Evolutionary conservation across 2,329 filamentous ascomycete species (phyloP), one percentile per base, ranked within the genome.

Genomic region (Colletotrichum shisoi): DNA sequence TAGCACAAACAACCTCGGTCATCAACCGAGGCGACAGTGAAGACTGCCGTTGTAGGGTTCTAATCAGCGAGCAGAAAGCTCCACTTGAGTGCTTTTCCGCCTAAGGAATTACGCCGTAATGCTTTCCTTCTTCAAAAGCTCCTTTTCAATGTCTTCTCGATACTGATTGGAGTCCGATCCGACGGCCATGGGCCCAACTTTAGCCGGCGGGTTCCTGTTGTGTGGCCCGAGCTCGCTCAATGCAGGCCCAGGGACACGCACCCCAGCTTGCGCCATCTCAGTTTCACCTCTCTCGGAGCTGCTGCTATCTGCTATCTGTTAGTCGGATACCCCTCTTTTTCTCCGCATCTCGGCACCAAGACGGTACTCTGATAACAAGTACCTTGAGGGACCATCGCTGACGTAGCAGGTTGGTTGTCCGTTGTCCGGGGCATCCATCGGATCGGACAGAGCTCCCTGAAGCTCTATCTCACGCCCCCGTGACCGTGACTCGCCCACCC

Each of bases 401-500:
- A 64, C 61, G 61, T 68, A 65, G 44, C 61, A 27, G 53, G 64
- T 59, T 63, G 58, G 9, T n/a, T n/a, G n/a, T 8, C 31, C 31
- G 31, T 34, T 34, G 31, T 67, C 48, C 15, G 24, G 61, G 61
- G 54, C 46, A 59, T 19, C 54, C 57, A 56, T 51, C 37, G 51
- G 27, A 56, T 51, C 37, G 51, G 27, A 49, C 21, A 21, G 34
- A 62, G 40, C 60, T 49, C 45, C 57, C 27, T 24, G 45, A 24
- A 63, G 61, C 54, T 67, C 56, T 51, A 44, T 65, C 44, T 60
- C 54, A 60, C 60, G 65, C 61, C 65, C 37, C 48, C 49, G 49
- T 60, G 37, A 53, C 65, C 61, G 61, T 67, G 65, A 68, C 65
- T 68, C 65, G 61, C 56, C 49, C 59, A 64, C 61, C 24, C 40